Evolutionary conservation across 768 basidiomycete genomes (phyloP), one percentile per base, ranked within the genome.

Genomic region (Rhodotorula taiwanensis): DNA sequence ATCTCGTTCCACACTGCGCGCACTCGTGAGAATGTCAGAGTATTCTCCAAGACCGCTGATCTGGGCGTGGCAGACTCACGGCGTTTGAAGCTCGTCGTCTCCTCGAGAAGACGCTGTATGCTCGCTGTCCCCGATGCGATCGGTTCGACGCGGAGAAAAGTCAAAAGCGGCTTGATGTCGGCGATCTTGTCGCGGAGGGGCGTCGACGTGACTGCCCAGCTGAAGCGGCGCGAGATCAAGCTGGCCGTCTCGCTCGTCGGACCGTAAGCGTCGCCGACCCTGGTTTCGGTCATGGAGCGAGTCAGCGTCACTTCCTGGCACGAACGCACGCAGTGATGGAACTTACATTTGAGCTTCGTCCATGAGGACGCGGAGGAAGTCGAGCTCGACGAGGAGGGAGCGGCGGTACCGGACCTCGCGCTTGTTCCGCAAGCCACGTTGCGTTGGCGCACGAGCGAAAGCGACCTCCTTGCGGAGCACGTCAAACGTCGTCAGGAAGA

Each of bases 321-420:
- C 20, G 15, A 42, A 70, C 67, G 15, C 70, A 60, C n/a, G n/a
- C n/a, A n/a, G n/a, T n/a, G n/a, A 33, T 65, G 41, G 49, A 30
- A n/a, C 62, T n/a, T 18, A 64, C 58, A 76, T 72, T 48, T 76
- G 78, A 0, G 77, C 77, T 58, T 79, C 78, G 61, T 79, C 78
- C 72, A 77, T 76, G 55, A 75, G 62, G 7, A 79, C 73, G 6
- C 77, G 61, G 58, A 72, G 51, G 39, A 59, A 73, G 30, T 73
- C 70, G 52, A 71, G 27, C 25, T 69, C 60, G 41, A 73, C 61
- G 23, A 71, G 59, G 14, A 73, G n/a, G 13, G 66, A 63, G 15
- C 69, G n/a, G 18, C 61, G 48, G 53, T 65, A 70, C 23, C 60
- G 55, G 44, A 60, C 39, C 44, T 58, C 55, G 6, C 60, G 55